Evolutionary conservation across 768 basidiomycete species (phyloP).

Genomic region (Leccinum disarticulatum): DNA sequence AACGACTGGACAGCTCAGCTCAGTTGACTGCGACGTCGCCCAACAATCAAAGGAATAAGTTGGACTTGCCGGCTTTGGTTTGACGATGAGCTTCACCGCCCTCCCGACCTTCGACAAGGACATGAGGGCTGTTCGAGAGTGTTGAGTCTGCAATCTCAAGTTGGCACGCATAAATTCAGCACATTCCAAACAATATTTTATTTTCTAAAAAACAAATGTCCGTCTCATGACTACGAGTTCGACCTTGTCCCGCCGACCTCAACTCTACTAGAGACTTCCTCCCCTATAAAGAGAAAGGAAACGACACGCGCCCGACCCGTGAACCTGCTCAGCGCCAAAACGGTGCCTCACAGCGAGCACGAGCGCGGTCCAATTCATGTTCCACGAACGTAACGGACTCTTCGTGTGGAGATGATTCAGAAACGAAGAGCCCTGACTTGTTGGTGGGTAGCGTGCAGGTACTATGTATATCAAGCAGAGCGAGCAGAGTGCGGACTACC

Average conservation of each 20-base stretch:
- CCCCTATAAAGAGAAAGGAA: constrained; percentile 20
- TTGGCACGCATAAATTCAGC: background rate
- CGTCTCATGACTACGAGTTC: constrained; percentile 69
- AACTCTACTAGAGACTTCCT: constrained; percentile 58
- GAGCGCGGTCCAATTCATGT: constrained; percentile 43
- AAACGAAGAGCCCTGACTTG: constrained; percentile 64
- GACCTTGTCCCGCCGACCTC: constrained; percentile 40
- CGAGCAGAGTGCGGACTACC: background rate
- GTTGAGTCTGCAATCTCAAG: background rate
- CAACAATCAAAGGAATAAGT: background rate
- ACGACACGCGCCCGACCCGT: constrained; percentile 40
- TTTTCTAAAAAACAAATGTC: constrained; percentile 38
- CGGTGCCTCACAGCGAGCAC: constrained; percentile 49
- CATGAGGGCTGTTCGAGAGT: background rate
- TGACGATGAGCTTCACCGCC: constrained; percentile 25
- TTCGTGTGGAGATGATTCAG: constrained; percentile 34
- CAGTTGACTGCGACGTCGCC: background rate
- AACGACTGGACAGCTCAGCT: constrained; percentile 19
- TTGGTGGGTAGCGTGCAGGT: constrained; percentile 33
- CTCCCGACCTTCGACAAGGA: constrained; percentile 17
- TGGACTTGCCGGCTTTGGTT: constrained; percentile 31
- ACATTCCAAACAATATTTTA: constrained; percentile 13
- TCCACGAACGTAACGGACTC: constrained; percentile 78
- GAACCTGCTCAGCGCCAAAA: constrained; percentile 52
- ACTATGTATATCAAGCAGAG: background rate